Conservation (phyloP, 2,329 filamentous ascomycete genomes). For the Aspergillus thermomutatus region DNA sequence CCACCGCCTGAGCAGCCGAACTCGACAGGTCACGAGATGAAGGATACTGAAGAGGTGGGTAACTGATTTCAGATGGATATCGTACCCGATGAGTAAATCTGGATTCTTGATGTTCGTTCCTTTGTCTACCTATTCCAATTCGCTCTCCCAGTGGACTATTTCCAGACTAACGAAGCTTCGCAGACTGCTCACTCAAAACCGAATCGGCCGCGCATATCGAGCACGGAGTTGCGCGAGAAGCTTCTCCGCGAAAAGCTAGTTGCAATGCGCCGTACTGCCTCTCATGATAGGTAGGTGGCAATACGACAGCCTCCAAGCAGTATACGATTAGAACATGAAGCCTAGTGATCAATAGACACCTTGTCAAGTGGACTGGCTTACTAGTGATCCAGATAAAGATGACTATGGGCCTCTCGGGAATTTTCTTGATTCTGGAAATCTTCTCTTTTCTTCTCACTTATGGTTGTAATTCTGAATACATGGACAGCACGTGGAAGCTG, state of each 20-base stretch:
- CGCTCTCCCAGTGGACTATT: neutral
- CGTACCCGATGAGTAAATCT: neutral
- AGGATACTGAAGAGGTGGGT: slow-evolving; percentile 32
- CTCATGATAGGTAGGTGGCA: slow-evolving; percentile 21
- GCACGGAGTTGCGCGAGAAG: slow-evolving; percentile 36
- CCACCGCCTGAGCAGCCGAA: slow-evolving; percentile 15
- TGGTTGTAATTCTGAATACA: neutral
- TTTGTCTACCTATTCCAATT: slow-evolving; percentile 7
- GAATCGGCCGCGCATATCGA: slow-evolving; percentile 21
- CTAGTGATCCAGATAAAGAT: neutral
- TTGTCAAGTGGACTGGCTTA: neutral
- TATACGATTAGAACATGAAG: neutral
- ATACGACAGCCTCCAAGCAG: slow-evolving; percentile 6
- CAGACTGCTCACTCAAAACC: slow-evolving; percentile 13
- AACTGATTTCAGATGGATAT: slow-evolving; percentile 15
- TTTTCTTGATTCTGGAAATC: neutral
- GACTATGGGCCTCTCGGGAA: neutral
- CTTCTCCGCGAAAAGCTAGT: slow-evolving; percentile 37
- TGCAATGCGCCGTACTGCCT: slow-evolving; percentile 31
- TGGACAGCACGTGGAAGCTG: neutral
- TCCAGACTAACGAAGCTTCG: slow-evolving; percentile 14
- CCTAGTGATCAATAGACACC: neutral
- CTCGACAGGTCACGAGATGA: slow-evolving; percentile 19
- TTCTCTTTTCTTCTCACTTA: neutral
- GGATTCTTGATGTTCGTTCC: slow-evolving; percentile 11